A percentile compares a stretch with the other conserved stretches of the same genome.
Evolutionary conservation across 768 basidiomycete genomes (phyloP).

Genomic region (Naganishia onofrii): DNA sequence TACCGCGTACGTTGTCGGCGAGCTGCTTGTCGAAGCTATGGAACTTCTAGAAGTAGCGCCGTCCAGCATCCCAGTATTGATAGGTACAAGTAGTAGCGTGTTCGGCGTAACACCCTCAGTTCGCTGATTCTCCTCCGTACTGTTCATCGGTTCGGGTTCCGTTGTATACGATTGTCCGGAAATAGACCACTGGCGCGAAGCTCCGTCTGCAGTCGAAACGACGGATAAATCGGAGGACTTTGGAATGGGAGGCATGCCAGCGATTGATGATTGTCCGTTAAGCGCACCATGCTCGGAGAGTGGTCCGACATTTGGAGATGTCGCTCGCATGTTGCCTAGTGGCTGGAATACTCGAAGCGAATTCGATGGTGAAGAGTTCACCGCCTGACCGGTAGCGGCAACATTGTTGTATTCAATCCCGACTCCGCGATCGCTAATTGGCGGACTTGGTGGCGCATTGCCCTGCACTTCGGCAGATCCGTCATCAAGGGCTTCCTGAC

Average conservation of each 20-base stretch:
- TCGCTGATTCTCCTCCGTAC: not conserved
- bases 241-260: constrained; percentile 6
- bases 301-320: not conserved
- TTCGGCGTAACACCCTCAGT: not conserved
- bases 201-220: not conserved
- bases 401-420: not conserved
- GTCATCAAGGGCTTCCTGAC: constrained; percentile 20
- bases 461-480: constrained; percentile 31
- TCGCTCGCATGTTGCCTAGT: not conserved
- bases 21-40: not conserved
- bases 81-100: constrained; percentile 2
- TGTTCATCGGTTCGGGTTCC: constrained; percentile 15
- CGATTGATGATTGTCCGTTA: not conserved
- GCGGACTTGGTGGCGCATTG: constrained; percentile 46
- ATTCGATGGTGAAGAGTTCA: not conserved
- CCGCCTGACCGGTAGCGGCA: not conserved
- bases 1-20: constrained; percentile 22
- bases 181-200: not conserved
- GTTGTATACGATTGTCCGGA: constrained; percentile 14
- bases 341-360: not conserved
- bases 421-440: constrained; percentile 42
- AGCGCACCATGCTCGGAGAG: not conserved
- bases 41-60: not conserved
- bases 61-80: constrained; percentile 17
- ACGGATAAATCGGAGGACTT: not conserved